These are phyloP conservation scores for Auricularia sp. DNA, from an alignment of 768 basidiomycete genomes.

Conservation along the genomic window DNA sequence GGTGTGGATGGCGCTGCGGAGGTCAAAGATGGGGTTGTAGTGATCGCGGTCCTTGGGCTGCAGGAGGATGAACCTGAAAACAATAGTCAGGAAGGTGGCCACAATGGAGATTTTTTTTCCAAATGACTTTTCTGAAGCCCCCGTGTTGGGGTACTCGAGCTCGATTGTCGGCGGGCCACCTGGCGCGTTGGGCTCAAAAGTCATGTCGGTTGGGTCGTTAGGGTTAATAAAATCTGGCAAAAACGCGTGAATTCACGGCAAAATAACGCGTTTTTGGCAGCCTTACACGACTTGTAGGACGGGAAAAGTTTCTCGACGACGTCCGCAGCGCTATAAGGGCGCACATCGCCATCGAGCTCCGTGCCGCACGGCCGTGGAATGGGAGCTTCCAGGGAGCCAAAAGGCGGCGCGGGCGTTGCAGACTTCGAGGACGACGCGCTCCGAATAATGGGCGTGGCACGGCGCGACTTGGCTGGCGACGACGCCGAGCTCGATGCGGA, in stretches of 20 bases:
- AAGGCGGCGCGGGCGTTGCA: background rate
- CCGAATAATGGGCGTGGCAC: background rate
- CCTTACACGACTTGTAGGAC: constrained; percentile 55
- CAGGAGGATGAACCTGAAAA: constrained; percentile 58
- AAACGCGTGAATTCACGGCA: constrained; percentile 8
- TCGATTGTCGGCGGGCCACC: constrained; percentile 53
- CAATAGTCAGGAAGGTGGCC: too few species aligned
- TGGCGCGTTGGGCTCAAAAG: constrained; percentile 47
- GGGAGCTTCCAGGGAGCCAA: constrained; percentile 11
- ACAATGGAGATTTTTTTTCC: too few species aligned
- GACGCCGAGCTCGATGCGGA: background rate
- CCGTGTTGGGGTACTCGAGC: constrained; percentile 68
- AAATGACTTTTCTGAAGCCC: constrained; percentile 55
- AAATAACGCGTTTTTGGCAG: constrained; percentile 15
- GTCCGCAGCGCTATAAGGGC: constrained; percentile 50
- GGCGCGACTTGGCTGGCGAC: background rate
- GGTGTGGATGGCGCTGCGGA: constrained; percentile 59
- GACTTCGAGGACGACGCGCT: background rate
- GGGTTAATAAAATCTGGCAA: constrained; percentile 59
- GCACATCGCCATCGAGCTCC: constrained; percentile 40
- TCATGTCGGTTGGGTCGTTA: constrained; percentile 47
- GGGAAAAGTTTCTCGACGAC: constrained; percentile 55
- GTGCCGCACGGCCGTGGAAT: constrained; percentile 39
- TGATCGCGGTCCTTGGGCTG: constrained; percentile 78
- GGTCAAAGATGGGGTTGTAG: constrained; percentile 75